Conservation (phyloP, 352 stramenopile species). For the Phytophthora hybrid region DNA sequence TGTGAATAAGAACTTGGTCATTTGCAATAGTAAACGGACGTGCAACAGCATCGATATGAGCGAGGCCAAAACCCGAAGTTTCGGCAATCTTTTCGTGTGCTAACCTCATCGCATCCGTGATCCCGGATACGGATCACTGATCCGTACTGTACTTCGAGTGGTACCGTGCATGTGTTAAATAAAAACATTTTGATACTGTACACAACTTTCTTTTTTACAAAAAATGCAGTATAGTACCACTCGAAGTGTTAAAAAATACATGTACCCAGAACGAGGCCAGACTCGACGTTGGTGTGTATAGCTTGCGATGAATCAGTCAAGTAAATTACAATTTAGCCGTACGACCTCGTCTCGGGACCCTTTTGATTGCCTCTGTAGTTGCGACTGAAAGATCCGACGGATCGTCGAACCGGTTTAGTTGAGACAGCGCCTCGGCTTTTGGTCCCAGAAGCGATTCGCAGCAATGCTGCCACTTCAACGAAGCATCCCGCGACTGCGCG, state of each 20-base stretch:
- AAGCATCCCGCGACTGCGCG: constrained; percentile 32
- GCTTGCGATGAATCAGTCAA: neutral
- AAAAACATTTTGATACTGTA: too few relatives aligned
- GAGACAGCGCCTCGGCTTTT: constrained; percentile 28
- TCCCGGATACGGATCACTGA: too few relatives aligned
- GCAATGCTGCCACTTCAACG: constrained; percentile 32
- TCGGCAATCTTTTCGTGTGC: neutral
- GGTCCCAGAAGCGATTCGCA: constrained; percentile 24
- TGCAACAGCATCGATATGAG: neutral
- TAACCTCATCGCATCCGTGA: neutral
- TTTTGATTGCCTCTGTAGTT: constrained; percentile 14
- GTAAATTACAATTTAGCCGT: neutral
- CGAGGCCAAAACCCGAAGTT: neutral
- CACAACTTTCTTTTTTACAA: too few relatives aligned
- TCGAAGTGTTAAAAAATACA: too few relatives aligned
- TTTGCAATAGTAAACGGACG: neutral
- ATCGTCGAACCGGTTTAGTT: constrained; percentile 11
- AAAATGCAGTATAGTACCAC: too few relatives aligned
- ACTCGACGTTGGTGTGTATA: too few relatives aligned
- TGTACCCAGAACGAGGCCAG: too few relatives aligned
- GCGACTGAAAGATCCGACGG: neutral
- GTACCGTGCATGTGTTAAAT: too few relatives aligned
- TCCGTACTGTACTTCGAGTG: neutral
- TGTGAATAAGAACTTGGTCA: too few relatives aligned
- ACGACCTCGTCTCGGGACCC: neutral